phyloP scores from a whole-genome alignment of 768 basidiomycete genomes.

The Leccinum olivaceopallidum region DNA sequence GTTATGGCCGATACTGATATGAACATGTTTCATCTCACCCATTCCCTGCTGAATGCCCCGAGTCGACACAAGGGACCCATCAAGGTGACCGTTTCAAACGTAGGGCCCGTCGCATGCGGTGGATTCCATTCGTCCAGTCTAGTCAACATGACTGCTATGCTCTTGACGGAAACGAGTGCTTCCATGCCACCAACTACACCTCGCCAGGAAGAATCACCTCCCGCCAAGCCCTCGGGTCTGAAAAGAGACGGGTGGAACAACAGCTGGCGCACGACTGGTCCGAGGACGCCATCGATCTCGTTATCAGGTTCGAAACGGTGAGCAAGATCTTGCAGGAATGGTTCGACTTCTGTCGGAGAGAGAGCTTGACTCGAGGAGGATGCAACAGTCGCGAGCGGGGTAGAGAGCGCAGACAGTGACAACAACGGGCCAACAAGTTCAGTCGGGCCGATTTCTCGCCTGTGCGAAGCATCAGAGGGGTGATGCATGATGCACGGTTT shows the following conservation, averaged over 20 bases:
- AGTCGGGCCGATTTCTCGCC: slow-evolving; percentile 69
- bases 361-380: slow-evolving; percentile 52
- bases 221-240: slow-evolving; percentile 67
- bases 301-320: slow-evolving; percentile 77
- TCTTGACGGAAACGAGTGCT: slow-evolving; percentile 76
- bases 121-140: slow-evolving; percentile 76
- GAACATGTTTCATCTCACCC: slow-evolving; percentile 49
- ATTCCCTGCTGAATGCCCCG: slow-evolving; percentile 86
- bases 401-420: slow-evolving; percentile 65
- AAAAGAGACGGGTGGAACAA: slow-evolving; percentile 66
- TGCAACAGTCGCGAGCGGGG: slow-evolving; percentile 54
- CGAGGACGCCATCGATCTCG: slow-evolving; percentile 79
- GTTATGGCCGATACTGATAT: background rate
- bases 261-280: slow-evolving; percentile 62
- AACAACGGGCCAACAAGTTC: slow-evolving; percentile 87
- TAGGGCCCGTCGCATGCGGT: slow-evolving; percentile 51
- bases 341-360: slow-evolving; percentile 66
- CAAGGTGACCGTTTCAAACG: slow-evolving; percentile 66
- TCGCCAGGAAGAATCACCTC: slow-evolving; percentile 83
- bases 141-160: slow-evolving; percentile 80
- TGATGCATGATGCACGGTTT: background rate
- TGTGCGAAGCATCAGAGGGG: slow-evolving; percentile 28
- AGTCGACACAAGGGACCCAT: slow-evolving; percentile 85
- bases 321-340: slow-evolving; percentile 82
- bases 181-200: slow-evolving; percentile 80